Evolutionary conservation across 257 asterid genomes (phyloP).

Genomic region (Nicotiana tabacum): DNA sequence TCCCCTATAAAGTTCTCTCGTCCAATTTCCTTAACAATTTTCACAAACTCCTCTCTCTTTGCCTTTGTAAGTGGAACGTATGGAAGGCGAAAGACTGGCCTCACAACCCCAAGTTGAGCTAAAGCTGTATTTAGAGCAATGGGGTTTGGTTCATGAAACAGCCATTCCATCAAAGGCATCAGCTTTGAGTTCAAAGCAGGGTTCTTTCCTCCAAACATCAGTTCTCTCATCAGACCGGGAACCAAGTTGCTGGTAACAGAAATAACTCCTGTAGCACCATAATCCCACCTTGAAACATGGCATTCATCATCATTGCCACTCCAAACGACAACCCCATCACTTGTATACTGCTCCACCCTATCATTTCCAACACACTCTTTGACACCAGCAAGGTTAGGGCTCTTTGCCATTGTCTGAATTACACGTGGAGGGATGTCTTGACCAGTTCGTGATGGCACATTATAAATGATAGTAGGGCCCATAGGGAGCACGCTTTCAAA

Average conservation of each 20-base stretch:
- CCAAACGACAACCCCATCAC: constrained; percentile 63
- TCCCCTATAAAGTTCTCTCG: constrained; percentile 73
- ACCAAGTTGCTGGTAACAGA: constrained; percentile 82
- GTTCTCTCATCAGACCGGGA: constrained; percentile 66
- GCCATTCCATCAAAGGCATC: constrained; percentile 60
- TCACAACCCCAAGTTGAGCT: constrained; percentile 82
- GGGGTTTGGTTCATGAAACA: constrained; percentile 71
- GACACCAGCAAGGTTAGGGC: constrained; percentile 71
- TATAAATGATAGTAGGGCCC: constrained; percentile 89
- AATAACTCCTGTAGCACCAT: constrained; percentile 67
- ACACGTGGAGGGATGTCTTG: constrained; percentile 75
- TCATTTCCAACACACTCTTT: constrained; percentile 78
- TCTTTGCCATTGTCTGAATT: constrained; percentile 32
- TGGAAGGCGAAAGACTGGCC: constrained; percentile 78
- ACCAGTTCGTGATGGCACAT: constrained; percentile 81
- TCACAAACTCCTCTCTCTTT: constrained; percentile 76
- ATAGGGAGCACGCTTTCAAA: constrained; percentile 67
- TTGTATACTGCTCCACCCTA: constrained; percentile 56
- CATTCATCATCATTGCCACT: constrained; percentile 85
- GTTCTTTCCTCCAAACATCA: constrained; percentile 69
- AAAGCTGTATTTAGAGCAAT: constrained; percentile 75
- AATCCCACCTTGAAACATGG: constrained; percentile 79
- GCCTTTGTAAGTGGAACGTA: constrained; percentile 64
- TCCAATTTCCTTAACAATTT: constrained; percentile 65
- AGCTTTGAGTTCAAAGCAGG: constrained; percentile 46